Percentiles rank a stretch among this genome's conserved stretches.
phyloP scores from a whole-genome alignment of 805 yeast species.

The Maudiozyma saulgeensis region DNA sequence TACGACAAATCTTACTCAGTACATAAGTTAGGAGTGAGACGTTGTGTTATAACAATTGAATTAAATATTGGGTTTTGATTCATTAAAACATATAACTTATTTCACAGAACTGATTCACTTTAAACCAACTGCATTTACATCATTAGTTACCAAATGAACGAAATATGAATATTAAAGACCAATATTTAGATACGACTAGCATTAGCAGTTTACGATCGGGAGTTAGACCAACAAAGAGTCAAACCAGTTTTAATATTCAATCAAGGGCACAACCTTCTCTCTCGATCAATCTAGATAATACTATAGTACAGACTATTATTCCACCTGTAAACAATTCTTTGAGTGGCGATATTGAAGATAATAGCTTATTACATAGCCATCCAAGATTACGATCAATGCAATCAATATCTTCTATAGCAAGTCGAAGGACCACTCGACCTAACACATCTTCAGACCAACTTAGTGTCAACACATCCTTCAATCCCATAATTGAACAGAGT shows the following conservation, averaged over 20 bases:
- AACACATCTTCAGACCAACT: not conserved
- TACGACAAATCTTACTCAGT: too few species aligned
- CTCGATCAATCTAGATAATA: conserved; percentile 6
- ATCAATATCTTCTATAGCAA: not conserved
- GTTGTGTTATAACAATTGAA: too few species aligned
- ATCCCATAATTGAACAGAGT: not conserved
- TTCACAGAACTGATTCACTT: too few species aligned
- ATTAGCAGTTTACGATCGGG: not conserved
- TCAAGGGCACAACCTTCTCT: conserved; percentile 5
- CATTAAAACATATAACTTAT: too few species aligned
- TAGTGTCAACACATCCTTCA: not conserved
- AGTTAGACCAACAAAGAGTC: not conserved
- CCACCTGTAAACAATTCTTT: conserved; percentile 1
- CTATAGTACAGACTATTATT: conserved; percentile 2
- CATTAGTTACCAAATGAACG: not conserved
- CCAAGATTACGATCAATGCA: not conserved
- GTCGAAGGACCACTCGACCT: not conserved
- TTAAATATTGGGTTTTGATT: too few species aligned
- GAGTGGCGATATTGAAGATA: not conserved
- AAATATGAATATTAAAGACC: not conserved
- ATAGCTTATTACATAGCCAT: not conserved
- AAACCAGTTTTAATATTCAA: not conserved
- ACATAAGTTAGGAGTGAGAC: too few species aligned
- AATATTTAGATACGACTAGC: not conserved
- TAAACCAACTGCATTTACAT: not conserved